Base-by-base conservation (phyloP, 2,329 filamentous ascomycete genomes). In the Fusarium succisae region DNA sequence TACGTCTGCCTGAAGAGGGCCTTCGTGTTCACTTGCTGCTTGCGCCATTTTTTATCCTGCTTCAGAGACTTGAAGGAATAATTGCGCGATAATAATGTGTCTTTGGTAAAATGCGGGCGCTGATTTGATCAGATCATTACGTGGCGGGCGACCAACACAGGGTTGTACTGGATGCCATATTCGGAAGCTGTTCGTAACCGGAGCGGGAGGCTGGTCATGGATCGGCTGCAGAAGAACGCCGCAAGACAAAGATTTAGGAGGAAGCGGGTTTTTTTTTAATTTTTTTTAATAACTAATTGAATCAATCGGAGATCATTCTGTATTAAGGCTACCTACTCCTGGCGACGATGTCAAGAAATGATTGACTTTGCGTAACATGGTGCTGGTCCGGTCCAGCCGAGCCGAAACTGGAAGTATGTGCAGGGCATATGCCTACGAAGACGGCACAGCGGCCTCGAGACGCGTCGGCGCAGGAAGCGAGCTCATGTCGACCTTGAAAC, bases 1-100 rank as follows among this genome's bases (percentile, higher is more conserved):
- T 41, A 69, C 64, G 5, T 69, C 66, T 26, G 64, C 64, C 17
- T 68, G 63, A 8, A 69, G 54, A 24, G 48, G 43, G 20, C 48
- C 26, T 39, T 17, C n/a, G n/a, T 39, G 35, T 8, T 56, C 30
- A 24, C 17, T 38, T 6, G 24, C 32, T 18, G 8, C 26, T 20
- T 56, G 48, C 15, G 50, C 9, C 59, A 62, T 62, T 56, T 4
- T 14, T 1, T 6, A 28, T 13, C 8, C 28, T 28, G 28, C 28
- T 28, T 28, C 28, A 28, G 28, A 28, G 28, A 28, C 28, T 28
- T 28, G 28, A 9, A 28, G 28, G 28, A 10, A 28, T 28, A 8
- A 28, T 10, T 28, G 28, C 18, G 39, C 14, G 30, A 13, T 26
- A 22, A 56, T 26, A 13, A 47, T 11, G 13, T 10, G 7, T 6